Evolutionary conservation across 2,329 filamentous ascomycete species (phyloP).

Genomic region (Exophiala aquamarina): DNA sequence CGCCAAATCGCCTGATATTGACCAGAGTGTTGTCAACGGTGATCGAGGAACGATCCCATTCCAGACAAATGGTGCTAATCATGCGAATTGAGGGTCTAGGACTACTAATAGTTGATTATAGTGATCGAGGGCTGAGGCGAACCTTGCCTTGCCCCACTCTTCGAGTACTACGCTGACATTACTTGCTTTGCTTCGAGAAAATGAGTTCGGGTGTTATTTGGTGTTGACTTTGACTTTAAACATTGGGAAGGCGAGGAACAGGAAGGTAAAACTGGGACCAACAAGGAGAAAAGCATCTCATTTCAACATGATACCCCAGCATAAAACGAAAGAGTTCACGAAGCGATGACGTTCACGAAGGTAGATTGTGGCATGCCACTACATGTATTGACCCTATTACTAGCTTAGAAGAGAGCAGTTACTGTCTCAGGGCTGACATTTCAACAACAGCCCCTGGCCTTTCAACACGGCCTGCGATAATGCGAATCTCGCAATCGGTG

Average conservation of each 20-base stretch:
- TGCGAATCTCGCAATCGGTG: too few species aligned
- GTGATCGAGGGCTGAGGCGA: not conserved
- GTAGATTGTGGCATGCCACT: not conserved
- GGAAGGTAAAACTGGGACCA: not conserved
- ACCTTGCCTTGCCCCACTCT: not conserved
- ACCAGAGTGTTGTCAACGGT: slow-evolving; percentile 13
- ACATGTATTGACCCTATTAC: not conserved
- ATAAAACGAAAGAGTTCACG: slow-evolving; percentile 12
- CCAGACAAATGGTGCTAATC: slow-evolving; percentile 11
- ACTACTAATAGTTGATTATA: not conserved
- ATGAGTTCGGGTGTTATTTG: too few species aligned
- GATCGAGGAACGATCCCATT: slow-evolving; percentile 17
- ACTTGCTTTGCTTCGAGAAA: too few species aligned
- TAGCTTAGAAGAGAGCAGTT: too few species aligned
- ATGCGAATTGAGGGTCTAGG: slow-evolving; percentile 8
- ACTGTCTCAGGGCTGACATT: too few species aligned
- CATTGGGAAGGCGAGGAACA: not conserved
- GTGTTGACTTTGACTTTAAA: too few species aligned
- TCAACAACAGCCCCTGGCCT: too few species aligned
- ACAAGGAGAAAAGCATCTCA: slow-evolving; percentile 16
- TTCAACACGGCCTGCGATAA: too few species aligned
- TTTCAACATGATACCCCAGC: slow-evolving; percentile 26
- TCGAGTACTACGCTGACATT: too few species aligned
- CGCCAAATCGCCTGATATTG: slow-evolving; percentile 9
- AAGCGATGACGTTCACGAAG: slow-evolving; percentile 7